Percentiles rank a stretch among this genome's conserved stretches.
These are phyloP conservation scores for Chlorella sp. DNA, from an alignment of 139 green algal genomes.

Conservation along the genomic window DNA sequence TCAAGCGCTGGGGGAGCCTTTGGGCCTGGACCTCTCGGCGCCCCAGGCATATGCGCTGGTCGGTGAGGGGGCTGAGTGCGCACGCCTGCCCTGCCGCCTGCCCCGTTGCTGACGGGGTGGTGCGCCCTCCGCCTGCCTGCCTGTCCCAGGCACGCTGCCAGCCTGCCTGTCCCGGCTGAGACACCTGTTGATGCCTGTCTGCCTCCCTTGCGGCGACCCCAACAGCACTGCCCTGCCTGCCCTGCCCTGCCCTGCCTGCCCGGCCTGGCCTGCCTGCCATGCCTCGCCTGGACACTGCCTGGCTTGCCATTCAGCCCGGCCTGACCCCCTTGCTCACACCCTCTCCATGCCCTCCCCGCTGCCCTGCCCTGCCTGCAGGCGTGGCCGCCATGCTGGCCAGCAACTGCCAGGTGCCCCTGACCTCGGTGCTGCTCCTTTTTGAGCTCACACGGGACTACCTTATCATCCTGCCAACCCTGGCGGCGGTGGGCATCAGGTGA, in stretches of 20 bases:
- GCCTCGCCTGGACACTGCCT: too few relatives aligned
- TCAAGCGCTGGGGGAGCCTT: slow-evolving; percentile 17
- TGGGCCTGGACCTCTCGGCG: slow-evolving; percentile 46
- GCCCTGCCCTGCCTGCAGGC: slow-evolving; percentile 35
- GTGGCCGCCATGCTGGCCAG: slow-evolving; percentile 80
- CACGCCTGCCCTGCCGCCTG: neutral
- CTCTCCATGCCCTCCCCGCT: neutral
- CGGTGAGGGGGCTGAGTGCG: slow-evolving; percentile 18
- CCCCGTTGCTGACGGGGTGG: neutral
- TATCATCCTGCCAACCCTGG: slow-evolving; percentile 83
- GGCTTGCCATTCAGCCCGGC: too few relatives aligned
- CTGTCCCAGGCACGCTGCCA: neutral
- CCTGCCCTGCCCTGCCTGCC: neutral
- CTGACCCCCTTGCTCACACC: too few relatives aligned
- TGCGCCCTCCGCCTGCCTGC: neutral
- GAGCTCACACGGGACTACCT: slow-evolving; percentile 69
- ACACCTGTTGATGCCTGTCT: neutral
- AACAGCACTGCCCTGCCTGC: neutral
- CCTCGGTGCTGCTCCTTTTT: slow-evolving; percentile 43
- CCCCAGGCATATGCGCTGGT: slow-evolving; percentile 76
- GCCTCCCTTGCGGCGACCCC: neutral
- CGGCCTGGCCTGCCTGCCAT: too few relatives aligned
- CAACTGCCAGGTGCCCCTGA: slow-evolving; percentile 40
- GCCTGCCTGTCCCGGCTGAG: neutral
- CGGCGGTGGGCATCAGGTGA: slow-evolving; percentile 70